A percentile compares a stretch with the other conserved stretches of the same genome.
These are phyloP conservation scores for Penicillium crystallinum DNA, from an alignment of 495 filamentous ascomycete species.

Conservation along the genomic window DNA sequence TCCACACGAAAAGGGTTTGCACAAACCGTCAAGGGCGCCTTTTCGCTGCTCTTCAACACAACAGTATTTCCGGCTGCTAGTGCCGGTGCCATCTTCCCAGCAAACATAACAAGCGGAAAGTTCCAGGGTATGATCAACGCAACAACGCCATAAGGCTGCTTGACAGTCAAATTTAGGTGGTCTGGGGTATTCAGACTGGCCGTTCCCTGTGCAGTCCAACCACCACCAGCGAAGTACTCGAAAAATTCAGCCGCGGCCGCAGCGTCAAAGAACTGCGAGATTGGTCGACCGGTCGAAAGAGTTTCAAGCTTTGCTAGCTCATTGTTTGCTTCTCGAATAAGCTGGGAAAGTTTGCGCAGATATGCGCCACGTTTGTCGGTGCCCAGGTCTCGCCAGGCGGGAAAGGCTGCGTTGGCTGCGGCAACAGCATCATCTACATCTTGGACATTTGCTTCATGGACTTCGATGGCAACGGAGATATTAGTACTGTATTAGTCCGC, in stretches of 20 bases:
- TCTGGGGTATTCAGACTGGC: constrained; percentile 57
- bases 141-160: constrained; percentile 31
- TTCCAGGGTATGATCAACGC: constrained; percentile 38
- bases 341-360: constrained; percentile 49
- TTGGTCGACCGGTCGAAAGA: constrained; percentile 26
- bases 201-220: constrained; percentile 36
- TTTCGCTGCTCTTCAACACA: constrained; percentile 54
- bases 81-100: constrained; percentile 53
- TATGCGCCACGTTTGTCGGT: constrained; percentile 38
- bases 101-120: constrained; percentile 24
- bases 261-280: constrained; percentile 25
- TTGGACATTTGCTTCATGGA: constrained; percentile 44
- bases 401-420: constrained; percentile 55
- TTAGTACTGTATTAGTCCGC: background rate
- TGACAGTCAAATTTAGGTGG: constrained; percentile 42
- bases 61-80: constrained; percentile 56
- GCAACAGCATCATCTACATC: constrained; percentile 56
- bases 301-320: constrained; percentile 49
- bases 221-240: constrained; percentile 25
- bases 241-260: constrained; percentile 17
- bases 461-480: constrained; percentile 7
- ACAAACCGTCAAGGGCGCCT: constrained; percentile 50
- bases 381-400: constrained; percentile 51
- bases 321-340: constrained; percentile 44
- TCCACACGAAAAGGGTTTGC: constrained; percentile 18